Percentiles rank a stretch among this genome's conserved stretches.
Conservation (phyloP, 164 flowering plant species). For the Piper longum region DNA sequence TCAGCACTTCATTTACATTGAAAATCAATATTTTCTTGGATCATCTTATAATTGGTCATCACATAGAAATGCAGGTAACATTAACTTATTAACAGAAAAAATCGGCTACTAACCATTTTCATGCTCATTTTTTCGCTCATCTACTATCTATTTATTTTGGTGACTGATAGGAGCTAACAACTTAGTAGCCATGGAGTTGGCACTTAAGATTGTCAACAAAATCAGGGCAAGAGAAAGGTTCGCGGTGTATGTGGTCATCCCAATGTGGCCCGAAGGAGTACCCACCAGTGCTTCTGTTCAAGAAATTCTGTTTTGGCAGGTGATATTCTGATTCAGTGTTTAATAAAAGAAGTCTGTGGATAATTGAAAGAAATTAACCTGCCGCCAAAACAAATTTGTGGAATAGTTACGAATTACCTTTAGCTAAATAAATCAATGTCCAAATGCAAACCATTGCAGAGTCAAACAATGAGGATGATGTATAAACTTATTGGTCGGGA, state of each 20-base stretch:
- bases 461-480: no score
- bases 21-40: constrained; percentile 85
- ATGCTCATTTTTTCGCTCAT: neutral
- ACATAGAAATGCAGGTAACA: constrained; percentile 33
- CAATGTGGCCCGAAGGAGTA: constrained; percentile 83
- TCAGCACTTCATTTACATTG: constrained; percentile 73
- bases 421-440: neutral
- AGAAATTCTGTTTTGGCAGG: constrained; percentile 89
- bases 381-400: neutral
- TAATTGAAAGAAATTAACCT: no score
- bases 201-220: constrained; percentile 64
- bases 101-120: neutral
- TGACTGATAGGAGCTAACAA: constrained; percentile 54
- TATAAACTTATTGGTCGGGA: no score
- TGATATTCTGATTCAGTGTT: constrained; percentile 2
- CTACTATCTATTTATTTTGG: neutral
- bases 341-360: no score
- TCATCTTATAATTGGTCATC: constrained; percentile 73
- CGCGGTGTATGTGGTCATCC: constrained; percentile 52
- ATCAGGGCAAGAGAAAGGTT: constrained; percentile 53
- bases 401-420: no score
- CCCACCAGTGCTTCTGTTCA: constrained; percentile 53
- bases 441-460: no score
- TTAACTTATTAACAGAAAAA: neutral
- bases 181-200: constrained; percentile 68